These are phyloP conservation scores for Wallemia ichthyophaga DNA, from an alignment of 1,284 basidiomycete species.

Conservation along the genomic window DNA sequence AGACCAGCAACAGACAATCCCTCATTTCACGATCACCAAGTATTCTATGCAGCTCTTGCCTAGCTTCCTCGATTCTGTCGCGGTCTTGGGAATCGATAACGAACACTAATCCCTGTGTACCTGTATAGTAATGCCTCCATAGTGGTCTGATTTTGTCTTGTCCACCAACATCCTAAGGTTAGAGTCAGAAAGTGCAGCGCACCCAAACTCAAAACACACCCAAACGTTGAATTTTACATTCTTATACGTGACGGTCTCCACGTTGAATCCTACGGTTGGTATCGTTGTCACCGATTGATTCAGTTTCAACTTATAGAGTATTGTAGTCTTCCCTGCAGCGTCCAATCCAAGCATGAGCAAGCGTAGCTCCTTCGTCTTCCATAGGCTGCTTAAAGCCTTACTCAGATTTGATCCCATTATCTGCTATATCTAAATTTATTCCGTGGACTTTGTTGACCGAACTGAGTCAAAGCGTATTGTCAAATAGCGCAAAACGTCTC, in stretches of 20 bases:
- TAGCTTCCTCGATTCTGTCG: conserved; percentile 84
- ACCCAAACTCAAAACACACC: no score
- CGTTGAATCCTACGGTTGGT: conserved; percentile 81
- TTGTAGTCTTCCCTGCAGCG: conserved; percentile 90
- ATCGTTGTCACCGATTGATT: conserved; percentile 98
- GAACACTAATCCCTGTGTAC: conserved; percentile 29
- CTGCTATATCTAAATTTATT: neutral
- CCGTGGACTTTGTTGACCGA: neutral
- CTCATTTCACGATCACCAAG: conserved; percentile 94
- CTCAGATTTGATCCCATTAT: neutral
- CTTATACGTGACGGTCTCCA: conserved; percentile 99
- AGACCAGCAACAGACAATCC: conserved; percentile 81
- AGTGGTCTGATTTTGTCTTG: conserved; percentile 95
- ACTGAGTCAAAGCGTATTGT: neutral
- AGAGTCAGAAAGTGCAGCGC: neutral
- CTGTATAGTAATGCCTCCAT: conserved; percentile 84
- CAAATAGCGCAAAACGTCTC: neutral
- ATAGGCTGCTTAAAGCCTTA: neutral
- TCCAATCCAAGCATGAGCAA: conserved; percentile 58
- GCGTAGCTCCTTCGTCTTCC: conserved; percentile 28
- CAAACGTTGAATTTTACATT: conserved; percentile 99
- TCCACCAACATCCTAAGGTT: conserved; percentile 56
- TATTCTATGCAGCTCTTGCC: conserved; percentile 85
- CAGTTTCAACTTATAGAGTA: conserved; percentile 96
- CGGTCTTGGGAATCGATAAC: conserved; percentile 47